These are phyloP conservation scores for Colletotrichum noveboracense DNA, from an alignment of 2,329 filamentous ascomycete species.

Conservation along the genomic window DNA sequence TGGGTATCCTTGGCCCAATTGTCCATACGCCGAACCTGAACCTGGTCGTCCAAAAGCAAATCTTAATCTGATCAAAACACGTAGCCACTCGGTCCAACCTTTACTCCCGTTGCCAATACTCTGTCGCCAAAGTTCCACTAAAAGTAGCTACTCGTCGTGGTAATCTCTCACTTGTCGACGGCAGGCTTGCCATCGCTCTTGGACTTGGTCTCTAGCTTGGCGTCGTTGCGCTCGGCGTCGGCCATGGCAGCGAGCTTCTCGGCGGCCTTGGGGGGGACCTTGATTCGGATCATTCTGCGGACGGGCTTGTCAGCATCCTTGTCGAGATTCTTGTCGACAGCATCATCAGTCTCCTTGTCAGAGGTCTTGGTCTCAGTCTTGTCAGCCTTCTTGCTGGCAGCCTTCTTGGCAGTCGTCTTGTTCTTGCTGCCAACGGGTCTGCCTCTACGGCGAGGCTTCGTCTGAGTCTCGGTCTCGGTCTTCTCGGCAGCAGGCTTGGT, in stretches of 20 bases:
- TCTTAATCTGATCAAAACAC: background rate
- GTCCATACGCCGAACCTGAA: background rate
- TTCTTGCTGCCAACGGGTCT: background rate
- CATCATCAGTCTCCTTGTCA: background rate
- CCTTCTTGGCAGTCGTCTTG: background rate
- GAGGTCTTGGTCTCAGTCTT: background rate
- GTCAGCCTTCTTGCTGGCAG: background rate
- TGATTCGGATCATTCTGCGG: background rate
- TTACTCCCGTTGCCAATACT: background rate
- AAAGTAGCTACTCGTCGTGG: background rate
- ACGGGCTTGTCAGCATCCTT: background rate
- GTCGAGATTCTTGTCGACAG: background rate
- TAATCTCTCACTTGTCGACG: background rate
- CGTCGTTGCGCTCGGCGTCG: background rate
- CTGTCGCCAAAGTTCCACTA: background rate
- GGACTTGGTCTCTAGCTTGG: background rate
- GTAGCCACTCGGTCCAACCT: background rate
- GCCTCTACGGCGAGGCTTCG: background rate
- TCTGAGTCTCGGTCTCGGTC: background rate
- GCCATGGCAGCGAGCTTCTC: background rate
- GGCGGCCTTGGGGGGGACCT: background rate
- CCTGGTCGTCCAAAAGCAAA: background rate
- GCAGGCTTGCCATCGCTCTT: background rate
- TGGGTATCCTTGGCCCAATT: background rate
- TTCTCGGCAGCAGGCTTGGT: background rate